Percentiles rank a stretch among this genome's conserved stretches.
Evolutionary conservation across 352 stramenopile species (phyloP).

Genomic region (Pythium folliculosum): DNA sequence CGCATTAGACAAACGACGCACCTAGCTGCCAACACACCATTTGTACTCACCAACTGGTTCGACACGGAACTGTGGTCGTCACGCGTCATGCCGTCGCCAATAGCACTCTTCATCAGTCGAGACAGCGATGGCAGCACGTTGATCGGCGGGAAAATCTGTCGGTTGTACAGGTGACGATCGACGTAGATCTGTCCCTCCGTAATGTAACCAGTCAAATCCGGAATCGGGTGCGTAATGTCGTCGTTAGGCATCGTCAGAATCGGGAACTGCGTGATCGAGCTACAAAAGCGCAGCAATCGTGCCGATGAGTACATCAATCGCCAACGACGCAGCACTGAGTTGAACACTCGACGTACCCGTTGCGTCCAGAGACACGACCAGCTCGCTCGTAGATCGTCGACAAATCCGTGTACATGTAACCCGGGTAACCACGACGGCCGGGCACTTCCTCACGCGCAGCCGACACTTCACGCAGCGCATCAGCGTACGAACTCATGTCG

Average conservation of each 20-base stretch:
- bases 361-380: conserved; percentile 96
- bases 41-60: conserved; percentile 96
- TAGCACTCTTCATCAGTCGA: conserved; percentile 99
- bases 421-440: conserved; percentile 98
- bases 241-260: conserved; percentile 99
- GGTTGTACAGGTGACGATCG: conserved; percentile 97
- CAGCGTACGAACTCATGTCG: conserved; percentile 99
- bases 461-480: conserved; percentile 96
- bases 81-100: conserved; percentile 99
- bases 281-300: conserved; percentile 5
- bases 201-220: conserved; percentile 99
- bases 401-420: conserved; percentile 99
- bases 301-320: neutral
- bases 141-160: conserved; percentile 99
- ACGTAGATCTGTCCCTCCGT: conserved; percentile 99
- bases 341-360: conserved; percentile 61
- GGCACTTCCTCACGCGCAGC: conserved; percentile 95
- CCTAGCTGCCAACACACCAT: neutral
- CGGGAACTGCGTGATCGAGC: conserved; percentile 98
- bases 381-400: conserved; percentile 99
- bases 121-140: conserved; percentile 99
- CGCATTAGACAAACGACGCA: neutral
- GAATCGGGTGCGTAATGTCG: conserved; percentile 99
- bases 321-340: neutral
- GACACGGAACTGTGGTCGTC: conserved; percentile 98